Percentiles rank a stretch among this genome's conserved stretches.
These are phyloP conservation scores for Closterium sp. DNA, from an alignment of 139 green algal genomes.

Conservation along the genomic window DNA sequence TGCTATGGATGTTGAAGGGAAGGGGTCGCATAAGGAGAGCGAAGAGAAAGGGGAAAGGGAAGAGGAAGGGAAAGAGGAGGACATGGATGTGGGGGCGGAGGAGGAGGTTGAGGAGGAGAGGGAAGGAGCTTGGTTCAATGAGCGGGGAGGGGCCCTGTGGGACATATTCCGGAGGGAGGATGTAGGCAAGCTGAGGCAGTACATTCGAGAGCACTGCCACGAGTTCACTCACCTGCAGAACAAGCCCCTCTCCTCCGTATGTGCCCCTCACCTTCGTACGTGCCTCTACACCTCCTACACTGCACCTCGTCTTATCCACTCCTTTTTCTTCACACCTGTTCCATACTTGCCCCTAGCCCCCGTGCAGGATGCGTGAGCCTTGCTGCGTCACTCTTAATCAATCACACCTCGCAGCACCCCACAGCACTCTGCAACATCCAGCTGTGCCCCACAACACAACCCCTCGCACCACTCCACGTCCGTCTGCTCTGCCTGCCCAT, in stretches of 20 bases:
- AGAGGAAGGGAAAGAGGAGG: background rate
- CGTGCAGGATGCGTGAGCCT: too few species aligned
- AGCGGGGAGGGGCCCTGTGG: slow-evolving; percentile 28
- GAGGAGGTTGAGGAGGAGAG: background rate
- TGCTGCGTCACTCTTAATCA: too few species aligned
- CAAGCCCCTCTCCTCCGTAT: background rate
- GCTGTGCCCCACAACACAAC: too few species aligned
- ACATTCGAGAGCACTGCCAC: slow-evolving; percentile 11
- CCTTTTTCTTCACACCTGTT: too few species aligned
- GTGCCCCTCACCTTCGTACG: too few species aligned
- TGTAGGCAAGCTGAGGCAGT: slow-evolving; percentile 22
- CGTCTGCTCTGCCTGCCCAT: too few species aligned
- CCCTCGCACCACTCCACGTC: too few species aligned
- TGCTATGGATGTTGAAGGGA: background rate
- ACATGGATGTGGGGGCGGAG: background rate
- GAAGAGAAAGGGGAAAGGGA: background rate
- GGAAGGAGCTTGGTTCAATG: background rate
- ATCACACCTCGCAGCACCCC: too few species aligned
- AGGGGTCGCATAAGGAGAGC: background rate
- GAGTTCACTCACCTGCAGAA: slow-evolving; percentile 22
- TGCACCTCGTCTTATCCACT: too few species aligned
- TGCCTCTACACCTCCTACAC: too few species aligned
- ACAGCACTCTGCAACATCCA: too few species aligned
- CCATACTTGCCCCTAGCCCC: too few species aligned
- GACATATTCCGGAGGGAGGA: slow-evolving; percentile 43